Conservation (phyloP, 2,329 filamentous ascomycete species). For the Pestalotiopsis sp. region DNA sequence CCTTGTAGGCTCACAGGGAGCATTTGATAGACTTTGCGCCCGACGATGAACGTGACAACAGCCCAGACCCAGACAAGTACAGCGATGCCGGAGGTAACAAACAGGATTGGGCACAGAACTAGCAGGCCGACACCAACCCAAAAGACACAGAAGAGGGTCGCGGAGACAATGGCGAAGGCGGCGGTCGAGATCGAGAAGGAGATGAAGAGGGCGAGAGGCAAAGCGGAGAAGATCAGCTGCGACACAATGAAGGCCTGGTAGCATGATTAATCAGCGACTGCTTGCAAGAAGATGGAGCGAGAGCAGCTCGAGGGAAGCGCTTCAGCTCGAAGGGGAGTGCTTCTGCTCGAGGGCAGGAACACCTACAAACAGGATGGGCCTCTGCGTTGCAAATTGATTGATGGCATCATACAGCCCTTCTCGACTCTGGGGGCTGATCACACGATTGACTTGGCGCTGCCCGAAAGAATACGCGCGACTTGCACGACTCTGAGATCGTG, state of each 20-base stretch:
- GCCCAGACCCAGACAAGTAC: constrained; percentile 70
- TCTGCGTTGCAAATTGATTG: constrained; percentile 58
- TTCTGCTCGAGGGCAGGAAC: constrained; percentile 9
- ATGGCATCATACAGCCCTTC: constrained; percentile 56
- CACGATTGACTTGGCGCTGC: constrained; percentile 47
- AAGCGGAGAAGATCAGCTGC: constrained; percentile 65
- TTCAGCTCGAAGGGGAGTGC: neutral
- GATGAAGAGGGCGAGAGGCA: constrained; percentile 70
- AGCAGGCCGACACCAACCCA: constrained; percentile 68
- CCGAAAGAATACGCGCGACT: constrained; percentile 39
- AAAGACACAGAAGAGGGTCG: constrained; percentile 67
- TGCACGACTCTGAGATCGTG: constrained; percentile 32
- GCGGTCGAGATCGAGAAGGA: constrained; percentile 65
- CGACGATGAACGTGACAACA: constrained; percentile 57
- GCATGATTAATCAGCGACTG: neutral
- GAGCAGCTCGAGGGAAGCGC: neutral
- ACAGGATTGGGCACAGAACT: constrained; percentile 68
- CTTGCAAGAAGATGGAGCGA: neutral
- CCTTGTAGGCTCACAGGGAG: constrained; percentile 20
- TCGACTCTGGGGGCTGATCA: constrained; percentile 63
- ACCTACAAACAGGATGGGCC: constrained; percentile 71
- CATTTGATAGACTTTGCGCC: constrained; percentile 45
- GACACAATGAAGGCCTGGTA: constrained; percentile 66
- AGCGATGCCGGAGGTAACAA: constrained; percentile 64
- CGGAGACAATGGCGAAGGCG: constrained; percentile 62